Conservation (phyloP, 2,329 filamentous ascomycete species). For the Sarocladiaceae sp. region DNA sequence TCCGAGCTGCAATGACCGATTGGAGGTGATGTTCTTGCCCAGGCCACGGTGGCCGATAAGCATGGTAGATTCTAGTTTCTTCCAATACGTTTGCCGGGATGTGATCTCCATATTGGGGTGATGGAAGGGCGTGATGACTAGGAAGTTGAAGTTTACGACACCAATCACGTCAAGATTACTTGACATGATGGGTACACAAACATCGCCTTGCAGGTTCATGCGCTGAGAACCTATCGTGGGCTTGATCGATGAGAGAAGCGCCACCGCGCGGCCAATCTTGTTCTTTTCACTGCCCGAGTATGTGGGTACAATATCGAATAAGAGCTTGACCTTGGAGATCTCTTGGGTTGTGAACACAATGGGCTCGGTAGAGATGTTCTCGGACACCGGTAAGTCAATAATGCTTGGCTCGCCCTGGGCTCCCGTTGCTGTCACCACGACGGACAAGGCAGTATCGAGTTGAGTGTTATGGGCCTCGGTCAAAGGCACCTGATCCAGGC, state of each 20-base stretch:
- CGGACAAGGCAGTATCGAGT: slow-evolving; percentile 85
- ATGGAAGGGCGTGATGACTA: slow-evolving; percentile 88
- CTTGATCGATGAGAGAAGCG: slow-evolving; percentile 79
- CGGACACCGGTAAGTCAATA: slow-evolving; percentile 88
- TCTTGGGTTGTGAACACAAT: slow-evolving; percentile 82
- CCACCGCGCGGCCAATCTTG: slow-evolving; percentile 83
- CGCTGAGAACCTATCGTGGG: slow-evolving; percentile 75
- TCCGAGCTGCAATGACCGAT: slow-evolving; percentile 84
- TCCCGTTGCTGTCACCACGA: slow-evolving; percentile 81
- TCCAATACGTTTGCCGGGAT: slow-evolving; percentile 92
- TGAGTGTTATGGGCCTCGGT: slow-evolving; percentile 86
- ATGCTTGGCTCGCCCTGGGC: slow-evolving; percentile 82
- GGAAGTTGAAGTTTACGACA: slow-evolving; percentile 92
- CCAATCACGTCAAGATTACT: slow-evolving; percentile 86
- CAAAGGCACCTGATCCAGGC: slow-evolving; percentile 80
- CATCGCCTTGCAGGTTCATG: slow-evolving; percentile 88
- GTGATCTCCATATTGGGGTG: slow-evolving; percentile 93
- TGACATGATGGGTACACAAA: slow-evolving; percentile 85
- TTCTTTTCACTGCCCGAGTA: slow-evolving; percentile 86
- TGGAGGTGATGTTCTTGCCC: slow-evolving; percentile 81
- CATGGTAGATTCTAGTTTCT: slow-evolving; percentile 84
- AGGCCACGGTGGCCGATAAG: slow-evolving; percentile 66
- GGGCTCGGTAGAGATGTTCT: slow-evolving; percentile 88
- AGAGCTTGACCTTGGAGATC: slow-evolving; percentile 72
- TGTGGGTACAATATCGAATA: slow-evolving; percentile 93